phyloP scores from a whole-genome alignment of 768 basidiomycete species.

The Xerocomus spinulosus region DNA sequence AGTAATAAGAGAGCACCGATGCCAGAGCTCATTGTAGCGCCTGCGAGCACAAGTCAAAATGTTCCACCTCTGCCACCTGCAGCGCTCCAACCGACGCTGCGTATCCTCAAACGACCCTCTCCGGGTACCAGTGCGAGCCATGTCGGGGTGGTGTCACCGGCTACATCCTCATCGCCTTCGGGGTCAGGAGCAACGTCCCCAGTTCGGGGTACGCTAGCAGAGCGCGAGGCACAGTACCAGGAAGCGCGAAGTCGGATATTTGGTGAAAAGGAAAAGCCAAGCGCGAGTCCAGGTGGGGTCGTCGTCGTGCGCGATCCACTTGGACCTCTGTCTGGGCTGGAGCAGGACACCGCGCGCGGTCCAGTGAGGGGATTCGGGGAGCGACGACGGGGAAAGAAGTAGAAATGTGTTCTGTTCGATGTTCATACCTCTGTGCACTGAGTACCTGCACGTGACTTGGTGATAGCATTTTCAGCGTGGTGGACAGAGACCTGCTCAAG shows the following conservation, averaged over 20 bases:
- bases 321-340: constrained; percentile 23
- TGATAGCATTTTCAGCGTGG: constrained; percentile 7
- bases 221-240: constrained; percentile 69
- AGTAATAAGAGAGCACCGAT: constrained; percentile 64
- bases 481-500: too few species aligned
- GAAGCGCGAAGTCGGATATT: constrained; percentile 75
- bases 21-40: constrained; percentile 54
- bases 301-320: constrained; percentile 31
- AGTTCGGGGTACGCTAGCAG: constrained; percentile 40
- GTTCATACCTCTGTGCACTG: too few species aligned
- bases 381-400: constrained; percentile 17
- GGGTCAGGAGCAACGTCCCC: constrained; percentile 13
- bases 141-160: neutral
- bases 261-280: constrained; percentile 28
- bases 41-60: constrained; percentile 34
- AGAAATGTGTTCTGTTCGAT: neutral
- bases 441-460: constrained; percentile 14
- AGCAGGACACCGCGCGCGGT: constrained; percentile 1
- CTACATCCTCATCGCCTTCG: constrained; percentile 15
- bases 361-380: constrained; percentile 28
- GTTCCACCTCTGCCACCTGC: constrained; percentile 48
- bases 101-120: constrained; percentile 69
- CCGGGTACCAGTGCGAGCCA: constrained; percentile 3
- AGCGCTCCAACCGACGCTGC: constrained; percentile 58
- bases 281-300: constrained; percentile 3